Percentiles rank a stretch among this genome's conserved stretches.
phyloP scores from a whole-genome alignment of 139 green algal genomes.

The Micractinium sp. region DNA sequence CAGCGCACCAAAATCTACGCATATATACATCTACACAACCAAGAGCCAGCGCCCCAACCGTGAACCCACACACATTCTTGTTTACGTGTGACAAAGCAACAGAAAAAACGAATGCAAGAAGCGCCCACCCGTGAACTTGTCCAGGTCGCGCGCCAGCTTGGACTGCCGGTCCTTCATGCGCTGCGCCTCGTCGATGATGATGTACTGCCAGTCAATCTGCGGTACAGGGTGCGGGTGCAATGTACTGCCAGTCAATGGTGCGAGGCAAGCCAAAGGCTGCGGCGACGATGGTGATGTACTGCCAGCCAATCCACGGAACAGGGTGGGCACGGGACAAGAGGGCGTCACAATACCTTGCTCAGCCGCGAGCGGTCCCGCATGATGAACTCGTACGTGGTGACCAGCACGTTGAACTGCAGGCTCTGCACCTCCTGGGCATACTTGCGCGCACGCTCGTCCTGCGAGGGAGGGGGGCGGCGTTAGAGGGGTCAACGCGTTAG shows the following conservation, averaged over 20 bases:
- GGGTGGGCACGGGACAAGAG: background rate
- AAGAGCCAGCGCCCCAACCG: too few relatives aligned
- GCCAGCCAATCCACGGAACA: constrained; percentile 76
- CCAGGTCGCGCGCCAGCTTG: constrained; percentile 83
- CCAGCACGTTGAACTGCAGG: constrained; percentile 95
- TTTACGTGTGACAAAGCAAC: too few relatives aligned
- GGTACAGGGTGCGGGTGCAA: background rate
- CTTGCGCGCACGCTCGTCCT: constrained; percentile 79
- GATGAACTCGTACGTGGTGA: constrained; percentile 98
- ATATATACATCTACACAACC: too few relatives aligned
- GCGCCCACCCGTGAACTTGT: constrained; percentile 68
- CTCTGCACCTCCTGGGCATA: constrained; percentile 67
- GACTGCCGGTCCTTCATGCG: constrained; percentile 93
- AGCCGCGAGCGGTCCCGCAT: constrained; percentile 89
- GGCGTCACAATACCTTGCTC: constrained; percentile 66
- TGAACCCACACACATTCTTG: background rate
- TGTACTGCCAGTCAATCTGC: constrained; percentile 93
- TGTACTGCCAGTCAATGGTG: background rate
- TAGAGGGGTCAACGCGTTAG: too few relatives aligned
- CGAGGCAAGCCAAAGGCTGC: too few relatives aligned
- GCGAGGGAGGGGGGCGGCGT: constrained; percentile 12
- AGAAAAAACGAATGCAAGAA: background rate
- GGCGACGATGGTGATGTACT: constrained; percentile 99
- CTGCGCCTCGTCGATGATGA: constrained; percentile 99
- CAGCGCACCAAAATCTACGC: too few relatives aligned